A percentile compares a stretch with the other conserved stretches of the same genome.
Conservation (phyloP, 2,329 filamentous ascomycete species). For the Sporothrix brasiliensis region DNA sequence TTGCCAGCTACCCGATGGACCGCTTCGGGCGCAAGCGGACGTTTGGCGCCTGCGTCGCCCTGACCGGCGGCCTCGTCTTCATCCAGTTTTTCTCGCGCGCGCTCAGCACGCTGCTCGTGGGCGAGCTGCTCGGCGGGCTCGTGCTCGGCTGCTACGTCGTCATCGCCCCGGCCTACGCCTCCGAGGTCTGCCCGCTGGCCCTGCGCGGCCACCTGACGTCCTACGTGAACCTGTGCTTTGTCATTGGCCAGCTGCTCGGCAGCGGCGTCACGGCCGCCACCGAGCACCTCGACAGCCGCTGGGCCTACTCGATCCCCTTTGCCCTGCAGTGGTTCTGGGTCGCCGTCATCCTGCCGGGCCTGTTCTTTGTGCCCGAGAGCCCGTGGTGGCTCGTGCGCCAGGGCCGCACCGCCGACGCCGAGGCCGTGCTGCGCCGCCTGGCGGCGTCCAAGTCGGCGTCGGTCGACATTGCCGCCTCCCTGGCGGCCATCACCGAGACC, state of each 20-base stretch:
- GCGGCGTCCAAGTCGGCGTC: slow-evolving; percentile 43
- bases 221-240: slow-evolving; percentile 65
- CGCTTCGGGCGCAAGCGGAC: slow-evolving; percentile 51
- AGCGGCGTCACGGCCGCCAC: slow-evolving; percentile 51
- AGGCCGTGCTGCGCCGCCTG: slow-evolving; percentile 47
- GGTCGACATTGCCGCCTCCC: slow-evolving; percentile 52
- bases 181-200: slow-evolving; percentile 62
- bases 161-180: slow-evolving; percentile 61
- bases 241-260: slow-evolving; percentile 62
- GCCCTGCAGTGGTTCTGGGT: slow-evolving; percentile 57
- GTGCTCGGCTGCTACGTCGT: slow-evolving; percentile 64
- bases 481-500: slow-evolving; percentile 62
- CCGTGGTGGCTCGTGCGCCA: slow-evolving; percentile 56
- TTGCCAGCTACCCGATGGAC: slow-evolving; percentile 53
- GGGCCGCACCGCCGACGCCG: slow-evolving; percentile 49
- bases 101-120: slow-evolving; percentile 58
- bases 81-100: slow-evolving; percentile 65
- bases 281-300: slow-evolving; percentile 45
- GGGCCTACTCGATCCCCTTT: slow-evolving; percentile 56
- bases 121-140: slow-evolving; percentile 63
- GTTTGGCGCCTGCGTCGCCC: slow-evolving; percentile 49
- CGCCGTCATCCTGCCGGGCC: slow-evolving; percentile 48
- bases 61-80: slow-evolving; percentile 59
- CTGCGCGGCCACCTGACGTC: slow-evolving; percentile 61
- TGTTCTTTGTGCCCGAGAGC: slow-evolving; percentile 54